These are phyloP conservation scores for Scheffersomyces stipitis DNA, from an alignment of 805 yeast genomes.

Conservation along the genomic window DNA sequence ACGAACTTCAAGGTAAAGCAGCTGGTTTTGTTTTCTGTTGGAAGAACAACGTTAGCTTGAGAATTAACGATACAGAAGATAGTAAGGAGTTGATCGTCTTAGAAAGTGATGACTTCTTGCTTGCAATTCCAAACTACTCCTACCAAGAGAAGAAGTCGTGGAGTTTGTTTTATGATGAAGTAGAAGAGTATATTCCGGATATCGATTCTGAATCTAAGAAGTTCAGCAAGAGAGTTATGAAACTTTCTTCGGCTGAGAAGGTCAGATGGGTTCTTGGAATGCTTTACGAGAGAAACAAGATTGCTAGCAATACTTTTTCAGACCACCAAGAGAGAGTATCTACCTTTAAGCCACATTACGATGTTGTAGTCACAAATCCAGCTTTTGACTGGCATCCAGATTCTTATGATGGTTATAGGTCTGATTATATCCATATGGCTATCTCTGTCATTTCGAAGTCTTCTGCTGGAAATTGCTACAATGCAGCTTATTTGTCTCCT, in stretches of 20 bases:
- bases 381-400: conserved; percentile 61
- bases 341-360: conserved; percentile 61
- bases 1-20: conserved; percentile 53
- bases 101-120: conserved; percentile 54
- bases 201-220: conserved; percentile 29
- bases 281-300: conserved; percentile 63
- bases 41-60: conserved; percentile 52
- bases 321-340: conserved; percentile 44
- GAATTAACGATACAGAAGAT: conserved; percentile 50
- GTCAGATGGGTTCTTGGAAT: conserved; percentile 81
- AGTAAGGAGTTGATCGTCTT: conserved; percentile 52
- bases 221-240: conserved; percentile 48
- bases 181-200: conserved; percentile 13
- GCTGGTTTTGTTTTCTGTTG: conserved; percentile 68
- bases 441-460: conserved; percentile 38
- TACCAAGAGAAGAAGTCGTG: conserved; percentile 33
- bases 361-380: conserved; percentile 61
- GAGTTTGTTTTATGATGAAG: conserved; percentile 34
- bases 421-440: conserved; percentile 70
- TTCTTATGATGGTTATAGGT: conserved; percentile 76
- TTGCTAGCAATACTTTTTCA: conserved; percentile 26
- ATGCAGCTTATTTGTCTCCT: conserved; percentile 40
- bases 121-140: conserved; percentile 56
- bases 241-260: conserved; percentile 54
- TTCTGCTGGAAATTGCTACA: conserved; percentile 27